A percentile compares a stretch with the other conserved stretches of the same genome.
Conservation (phyloP, 805 yeast genomes). For the Cyberlindnera xishuangbannaensis region DNA sequence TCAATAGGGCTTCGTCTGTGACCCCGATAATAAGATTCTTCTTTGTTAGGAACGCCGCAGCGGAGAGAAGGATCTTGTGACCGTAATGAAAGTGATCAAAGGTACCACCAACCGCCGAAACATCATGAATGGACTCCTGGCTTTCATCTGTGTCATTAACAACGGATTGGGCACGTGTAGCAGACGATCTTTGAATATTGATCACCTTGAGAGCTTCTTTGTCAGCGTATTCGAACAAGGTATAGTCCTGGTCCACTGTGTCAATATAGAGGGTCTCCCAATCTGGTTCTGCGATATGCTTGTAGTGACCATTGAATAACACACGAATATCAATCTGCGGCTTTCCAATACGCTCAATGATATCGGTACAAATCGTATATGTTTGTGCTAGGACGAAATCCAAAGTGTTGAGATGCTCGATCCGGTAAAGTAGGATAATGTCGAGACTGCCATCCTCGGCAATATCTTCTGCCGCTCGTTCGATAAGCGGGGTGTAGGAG, state of each 20-base stretch:
- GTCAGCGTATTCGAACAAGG: conserved; percentile 7
- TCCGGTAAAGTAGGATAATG: conserved; percentile 13
- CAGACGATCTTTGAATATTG: conserved; percentile 9
- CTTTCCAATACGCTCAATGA: conserved; percentile 4
- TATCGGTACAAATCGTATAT: conserved; percentile 18
- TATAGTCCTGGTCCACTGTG: conserved; percentile 11
- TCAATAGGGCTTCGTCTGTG: conserved; percentile 68
- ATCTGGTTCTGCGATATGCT: conserved; percentile 8
- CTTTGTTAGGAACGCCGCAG: conserved; percentile 58
- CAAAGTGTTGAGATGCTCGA: conserved; percentile 17
- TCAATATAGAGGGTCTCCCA: conserved; percentile 21
- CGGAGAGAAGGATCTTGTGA: conserved; percentile 76
- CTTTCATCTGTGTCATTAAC: conserved; percentile 16
- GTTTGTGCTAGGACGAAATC: conserved; percentile 20
- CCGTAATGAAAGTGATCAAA: conserved; percentile 97
- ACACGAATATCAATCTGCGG: conserved; percentile 15
- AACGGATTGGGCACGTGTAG: not conserved
- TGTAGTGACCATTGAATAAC: conserved; percentile 23
- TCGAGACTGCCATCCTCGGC: conserved; percentile 18
- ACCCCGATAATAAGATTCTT: conserved; percentile 68
- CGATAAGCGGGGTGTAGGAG: conserved; percentile 19
- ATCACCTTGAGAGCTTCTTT: conserved; percentile 7
- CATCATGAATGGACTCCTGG: conserved; percentile 26
- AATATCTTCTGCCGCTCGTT: conserved; percentile 11
- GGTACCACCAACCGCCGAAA: conserved; percentile 85